A percentile compares a stretch with the other conserved stretches of the same genome.
Evolutionary conservation across 2,329 filamentous ascomycete genomes (phyloP).

Genomic region (Colletotrichum somersetense): DNA sequence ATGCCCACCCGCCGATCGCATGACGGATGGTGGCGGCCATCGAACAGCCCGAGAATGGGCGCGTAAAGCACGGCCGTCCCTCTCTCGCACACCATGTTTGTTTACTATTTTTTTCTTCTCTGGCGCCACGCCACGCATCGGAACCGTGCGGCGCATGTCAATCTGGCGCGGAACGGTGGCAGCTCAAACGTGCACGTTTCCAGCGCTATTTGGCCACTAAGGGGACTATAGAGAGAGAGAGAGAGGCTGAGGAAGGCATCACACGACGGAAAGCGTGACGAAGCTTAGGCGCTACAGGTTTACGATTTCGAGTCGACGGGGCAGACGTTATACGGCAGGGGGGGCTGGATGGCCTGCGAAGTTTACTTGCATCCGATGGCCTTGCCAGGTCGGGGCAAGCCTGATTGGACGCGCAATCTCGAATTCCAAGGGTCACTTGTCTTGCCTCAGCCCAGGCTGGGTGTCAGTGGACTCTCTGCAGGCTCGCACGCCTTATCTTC

Average conservation of each 20-base stretch:
- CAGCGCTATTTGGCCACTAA: not conserved
- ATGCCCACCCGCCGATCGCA: slow-evolving; percentile 9
- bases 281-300: not conserved
- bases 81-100: not conserved
- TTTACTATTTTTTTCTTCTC: not conserved
- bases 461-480: not conserved
- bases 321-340: not conserved
- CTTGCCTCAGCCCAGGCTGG: not conserved
- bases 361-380: not conserved
- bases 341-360: not conserved
- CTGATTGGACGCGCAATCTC: not conserved
- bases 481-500: not conserved
- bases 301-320: not conserved
- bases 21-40: slow-evolving; percentile 8
- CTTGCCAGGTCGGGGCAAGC: not conserved
- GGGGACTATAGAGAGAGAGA: not conserved
- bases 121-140: not conserved
- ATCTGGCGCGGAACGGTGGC: slow-evolving; percentile 2
- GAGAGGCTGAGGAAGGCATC: not conserved
- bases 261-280: not conserved
- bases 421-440: slow-evolving; percentile 4
- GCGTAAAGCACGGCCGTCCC: not conserved
- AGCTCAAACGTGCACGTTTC: not conserved
- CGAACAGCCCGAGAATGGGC: not conserved
- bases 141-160: not conserved